Evolutionary conservation across 1,139 yeast genomes (phyloP).

Genomic region (Kluyveromyces marxianus): DNA sequence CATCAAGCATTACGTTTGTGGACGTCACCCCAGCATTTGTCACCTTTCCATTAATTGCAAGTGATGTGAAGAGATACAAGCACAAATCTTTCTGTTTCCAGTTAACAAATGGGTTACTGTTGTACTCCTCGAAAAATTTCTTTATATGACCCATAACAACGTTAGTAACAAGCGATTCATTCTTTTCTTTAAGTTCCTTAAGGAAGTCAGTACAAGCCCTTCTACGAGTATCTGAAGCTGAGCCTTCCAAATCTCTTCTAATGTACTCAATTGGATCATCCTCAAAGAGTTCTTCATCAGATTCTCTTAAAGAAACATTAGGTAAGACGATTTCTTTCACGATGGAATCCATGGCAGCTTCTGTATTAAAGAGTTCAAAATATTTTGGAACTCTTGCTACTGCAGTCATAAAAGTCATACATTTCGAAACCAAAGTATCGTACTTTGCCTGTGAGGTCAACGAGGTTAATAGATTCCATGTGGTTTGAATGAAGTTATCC

Average conservation of each 20-base stretch:
- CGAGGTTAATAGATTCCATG: constrained; percentile 70
- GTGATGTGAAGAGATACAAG: constrained; percentile 73
- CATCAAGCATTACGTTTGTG: constrained; percentile 77
- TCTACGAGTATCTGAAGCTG: constrained; percentile 88
- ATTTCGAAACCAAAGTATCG: constrained; percentile 76
- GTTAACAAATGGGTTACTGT: constrained; percentile 34
- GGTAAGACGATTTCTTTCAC: constrained; percentile 83
- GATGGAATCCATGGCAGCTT: constrained; percentile 63
- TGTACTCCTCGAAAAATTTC: constrained; percentile 50
- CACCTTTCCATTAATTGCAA: constrained; percentile 84
- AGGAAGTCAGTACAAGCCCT: constrained; percentile 87
- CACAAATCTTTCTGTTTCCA: constrained; percentile 92
- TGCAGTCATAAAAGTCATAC: constrained; percentile 75
- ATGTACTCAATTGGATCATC: constrained; percentile 95
- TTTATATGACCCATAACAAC: constrained; percentile 73
- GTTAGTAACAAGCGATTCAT: constrained; percentile 65
- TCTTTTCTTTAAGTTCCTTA: constrained; percentile 75
- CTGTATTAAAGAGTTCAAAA: constrained; percentile 58
- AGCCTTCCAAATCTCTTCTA: constrained; percentile 88
- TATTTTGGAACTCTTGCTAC: constrained; percentile 66
- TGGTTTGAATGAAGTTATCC: constrained; percentile 68
- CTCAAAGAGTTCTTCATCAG: constrained; percentile 88
- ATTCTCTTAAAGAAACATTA: constrained; percentile 72
- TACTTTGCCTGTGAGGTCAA: constrained; percentile 67
- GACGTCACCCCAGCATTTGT: constrained; percentile 86